These are phyloP conservation scores for Phytophthora vignae DNA, from an alignment of 352 stramenopile species.

Conservation along the genomic window DNA sequence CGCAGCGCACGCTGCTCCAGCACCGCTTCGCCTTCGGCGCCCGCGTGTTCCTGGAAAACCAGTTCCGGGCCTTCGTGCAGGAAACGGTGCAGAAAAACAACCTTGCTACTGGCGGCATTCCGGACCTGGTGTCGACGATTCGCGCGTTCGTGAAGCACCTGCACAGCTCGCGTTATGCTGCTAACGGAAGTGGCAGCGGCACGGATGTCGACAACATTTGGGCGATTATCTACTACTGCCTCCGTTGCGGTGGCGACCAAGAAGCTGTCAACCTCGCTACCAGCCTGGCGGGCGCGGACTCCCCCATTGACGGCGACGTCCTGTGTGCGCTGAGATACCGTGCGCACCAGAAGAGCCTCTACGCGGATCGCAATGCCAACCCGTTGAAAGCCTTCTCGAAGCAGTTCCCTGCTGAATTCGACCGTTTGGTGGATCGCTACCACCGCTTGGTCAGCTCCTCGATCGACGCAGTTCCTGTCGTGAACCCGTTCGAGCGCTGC, in stretches of 20 bases:
- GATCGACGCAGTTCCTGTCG: constrained; percentile 73
- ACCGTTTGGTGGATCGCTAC: constrained; percentile 70
- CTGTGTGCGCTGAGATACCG: constrained; percentile 69
- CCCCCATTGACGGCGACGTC: constrained; percentile 63
- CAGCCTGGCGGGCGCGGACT: constrained; percentile 49
- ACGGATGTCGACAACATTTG: constrained; percentile 70
- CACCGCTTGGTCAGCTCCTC: constrained; percentile 75
- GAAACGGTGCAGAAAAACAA: constrained; percentile 82
- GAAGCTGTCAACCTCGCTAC: constrained; percentile 71
- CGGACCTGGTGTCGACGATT: constrained; percentile 74
- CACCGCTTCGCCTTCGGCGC: constrained; percentile 74
- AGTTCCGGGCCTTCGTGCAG: constrained; percentile 82
- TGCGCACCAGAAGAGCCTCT: constrained; percentile 63
- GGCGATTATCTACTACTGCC: constrained; percentile 82
- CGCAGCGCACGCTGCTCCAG: constrained; percentile 50
- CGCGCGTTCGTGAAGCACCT: constrained; percentile 83
- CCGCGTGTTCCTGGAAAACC: constrained; percentile 78
- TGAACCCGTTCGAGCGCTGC: constrained; percentile 81
- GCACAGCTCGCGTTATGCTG: constrained; percentile 71
- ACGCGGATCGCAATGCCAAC: constrained; percentile 43
- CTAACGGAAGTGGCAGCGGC: constrained; percentile 39
- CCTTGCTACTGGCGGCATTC: constrained; percentile 73
- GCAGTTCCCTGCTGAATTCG: constrained; percentile 72
- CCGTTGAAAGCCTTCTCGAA: constrained; percentile 68
- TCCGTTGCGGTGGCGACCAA: constrained; percentile 76